A percentile compares a stretch with the other conserved stretches of the same genome.
Conservation (phyloP, 768 basidiomycete species). For the Cyclocybe cylindracea region DNA sequence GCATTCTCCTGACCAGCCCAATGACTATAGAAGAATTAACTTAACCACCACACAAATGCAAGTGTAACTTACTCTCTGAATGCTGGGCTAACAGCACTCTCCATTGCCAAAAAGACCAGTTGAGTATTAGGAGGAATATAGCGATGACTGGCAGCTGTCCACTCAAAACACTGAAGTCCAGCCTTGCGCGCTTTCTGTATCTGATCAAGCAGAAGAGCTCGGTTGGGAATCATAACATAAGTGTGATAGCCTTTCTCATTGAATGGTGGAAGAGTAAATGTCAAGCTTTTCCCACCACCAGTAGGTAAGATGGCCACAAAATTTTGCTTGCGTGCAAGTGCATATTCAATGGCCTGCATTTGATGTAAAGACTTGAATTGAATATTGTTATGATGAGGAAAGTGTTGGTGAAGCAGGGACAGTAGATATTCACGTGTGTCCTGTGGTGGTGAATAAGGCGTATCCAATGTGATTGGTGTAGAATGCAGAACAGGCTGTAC, state of each 20-base stretch:
- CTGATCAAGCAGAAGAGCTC: slow-evolving; percentile 11
- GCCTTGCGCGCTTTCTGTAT: background rate
- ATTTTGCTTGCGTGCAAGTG: slow-evolving; percentile 6
- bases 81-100: background rate
- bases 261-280: slow-evolving; percentile 15
- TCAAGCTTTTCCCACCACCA: slow-evolving; percentile 22
- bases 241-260: slow-evolving; percentile 6
- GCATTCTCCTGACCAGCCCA: background rate
- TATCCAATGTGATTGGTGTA: background rate
- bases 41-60: background rate
- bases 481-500: background rate
- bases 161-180: slow-evolving; percentile 2
- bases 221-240: slow-evolving; percentile 18
- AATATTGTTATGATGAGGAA: background rate
- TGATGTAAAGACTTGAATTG: slow-evolving; percentile 13
- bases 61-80: slow-evolving; percentile 7
- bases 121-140: background rate
- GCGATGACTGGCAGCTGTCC: background rate
- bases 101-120: slow-evolving; percentile 19
- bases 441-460: no score
- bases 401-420: slow-evolving; percentile 1
- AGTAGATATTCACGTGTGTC: background rate
- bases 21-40: background rate
- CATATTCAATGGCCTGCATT: slow-evolving; percentile 5
- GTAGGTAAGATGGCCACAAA: slow-evolving; percentile 23